These are phyloP conservation scores for Dentipellis fragilis DNA, from an alignment of 768 basidiomycete genomes.

Conservation along the genomic window DNA sequence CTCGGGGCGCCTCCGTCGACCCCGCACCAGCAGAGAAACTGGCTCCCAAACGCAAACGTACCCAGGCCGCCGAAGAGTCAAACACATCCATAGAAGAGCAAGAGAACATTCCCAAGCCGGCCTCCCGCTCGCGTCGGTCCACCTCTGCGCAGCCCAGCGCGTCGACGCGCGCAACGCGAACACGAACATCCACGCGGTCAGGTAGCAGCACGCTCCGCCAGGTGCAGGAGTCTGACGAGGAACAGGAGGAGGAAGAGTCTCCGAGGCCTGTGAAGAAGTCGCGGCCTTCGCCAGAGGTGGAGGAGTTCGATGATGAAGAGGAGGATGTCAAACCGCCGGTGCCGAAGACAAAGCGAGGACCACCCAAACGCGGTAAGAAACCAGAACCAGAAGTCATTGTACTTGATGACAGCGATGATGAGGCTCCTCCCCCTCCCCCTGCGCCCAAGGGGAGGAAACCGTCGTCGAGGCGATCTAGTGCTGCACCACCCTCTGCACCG, in stretches of 20 bases:
- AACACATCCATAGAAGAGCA: slow-evolving; percentile 1
- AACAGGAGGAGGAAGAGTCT: slow-evolving; percentile 4
- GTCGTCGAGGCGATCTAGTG: background rate
- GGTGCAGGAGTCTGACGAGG: slow-evolving; percentile 5
- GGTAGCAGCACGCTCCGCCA: background rate
- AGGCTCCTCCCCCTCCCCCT: background rate
- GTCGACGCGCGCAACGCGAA: background rate
- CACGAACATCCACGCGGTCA: slow-evolving; percentile 7
- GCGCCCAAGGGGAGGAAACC: slow-evolving; percentile 3
- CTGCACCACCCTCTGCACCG: background rate
- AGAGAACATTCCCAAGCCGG: slow-evolving; percentile 1
- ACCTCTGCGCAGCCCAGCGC: slow-evolving; percentile 1
- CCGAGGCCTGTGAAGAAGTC: slow-evolving; percentile 8
- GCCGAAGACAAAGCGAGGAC: background rate
- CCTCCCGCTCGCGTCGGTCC: slow-evolving; percentile 8
- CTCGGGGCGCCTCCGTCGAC: slow-evolving; percentile 1
- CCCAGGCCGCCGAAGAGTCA: background rate
- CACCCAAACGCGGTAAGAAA: background rate
- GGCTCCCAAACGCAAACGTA: slow-evolving; percentile 10
- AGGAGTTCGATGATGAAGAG: slow-evolving; percentile 12
- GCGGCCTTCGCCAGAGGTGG: slow-evolving; percentile 7
- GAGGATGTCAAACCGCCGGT: slow-evolving; percentile 6
- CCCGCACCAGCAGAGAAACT: background rate
- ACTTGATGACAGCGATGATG: slow-evolving; percentile 2
- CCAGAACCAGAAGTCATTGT: background rate